phyloP scores from a whole-genome alignment of 495 filamentous ascomycete genomes.

The Lineolata rhizophorae region DNA sequence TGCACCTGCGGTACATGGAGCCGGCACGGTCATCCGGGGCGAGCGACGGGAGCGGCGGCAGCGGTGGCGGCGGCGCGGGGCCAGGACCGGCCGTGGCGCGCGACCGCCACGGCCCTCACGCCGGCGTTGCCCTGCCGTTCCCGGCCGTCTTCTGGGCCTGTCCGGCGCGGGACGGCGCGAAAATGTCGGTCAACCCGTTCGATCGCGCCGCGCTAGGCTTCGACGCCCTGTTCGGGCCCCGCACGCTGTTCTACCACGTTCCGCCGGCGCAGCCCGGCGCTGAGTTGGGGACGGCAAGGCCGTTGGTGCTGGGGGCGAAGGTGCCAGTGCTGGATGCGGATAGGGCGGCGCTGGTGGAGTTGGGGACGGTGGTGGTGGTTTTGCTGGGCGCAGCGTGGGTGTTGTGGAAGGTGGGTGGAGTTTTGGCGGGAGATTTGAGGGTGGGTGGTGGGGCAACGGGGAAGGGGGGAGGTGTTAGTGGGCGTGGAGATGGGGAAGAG shows the following conservation, averaged over 20 bases:
- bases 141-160: constrained; percentile 93
- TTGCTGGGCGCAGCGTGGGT: constrained; percentile 56
- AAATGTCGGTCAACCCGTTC: constrained; percentile 67
- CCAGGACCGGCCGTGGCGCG: neutral
- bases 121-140: constrained; percentile 34
- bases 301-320: constrained; percentile 33
- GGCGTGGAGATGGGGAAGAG: too few species aligned
- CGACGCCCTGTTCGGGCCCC: constrained; percentile 58
- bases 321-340: constrained; percentile 60
- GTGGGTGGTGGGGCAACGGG: neutral
- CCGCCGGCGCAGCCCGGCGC: constrained; percentile 28
- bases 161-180: constrained; percentile 42
- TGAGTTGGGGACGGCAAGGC: constrained; percentile 6
- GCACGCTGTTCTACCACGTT: constrained; percentile 74
- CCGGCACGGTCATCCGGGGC: constrained; percentile 3
- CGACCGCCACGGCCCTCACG: neutral
- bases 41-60: neutral
- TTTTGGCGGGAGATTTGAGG: constrained; percentile 12
- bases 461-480: neutral
- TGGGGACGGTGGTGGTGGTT: constrained; percentile 48
- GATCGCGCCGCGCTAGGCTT: constrained; percentile 68
- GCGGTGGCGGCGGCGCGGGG: too few species aligned
- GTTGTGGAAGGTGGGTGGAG: constrained; percentile 40
- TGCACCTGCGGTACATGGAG: constrained; percentile 66
- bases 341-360: constrained; percentile 35